Percentiles rank a stretch among this genome's conserved stretches.
phyloP scores from a whole-genome alignment of 345 rosid species.

The Alliaria petiolata region DNA sequence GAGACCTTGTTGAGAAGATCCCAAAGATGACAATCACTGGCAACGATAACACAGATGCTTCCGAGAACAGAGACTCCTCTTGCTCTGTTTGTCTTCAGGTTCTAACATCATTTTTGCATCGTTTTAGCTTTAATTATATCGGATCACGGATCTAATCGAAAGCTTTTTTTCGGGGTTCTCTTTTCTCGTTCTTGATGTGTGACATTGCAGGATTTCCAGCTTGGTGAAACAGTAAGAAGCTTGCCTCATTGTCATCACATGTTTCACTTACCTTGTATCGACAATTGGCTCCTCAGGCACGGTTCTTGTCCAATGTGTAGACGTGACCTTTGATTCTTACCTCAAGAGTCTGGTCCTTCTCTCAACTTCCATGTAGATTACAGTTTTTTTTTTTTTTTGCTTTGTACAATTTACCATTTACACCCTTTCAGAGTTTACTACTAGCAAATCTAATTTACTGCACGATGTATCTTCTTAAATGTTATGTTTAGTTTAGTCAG shows the following conservation, averaged over 20 bases:
- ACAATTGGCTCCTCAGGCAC: constrained; percentile 85
- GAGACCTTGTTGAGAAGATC: constrained; percentile 78
- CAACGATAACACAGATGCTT: constrained; percentile 59
- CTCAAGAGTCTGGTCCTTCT: background rate
- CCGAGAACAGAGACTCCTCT: constrained; percentile 70
- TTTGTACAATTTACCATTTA: background rate
- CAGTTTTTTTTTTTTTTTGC: background rate
- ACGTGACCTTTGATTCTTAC: constrained; percentile 57
- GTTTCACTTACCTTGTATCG: constrained; percentile 96
- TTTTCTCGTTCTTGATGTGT: background rate
- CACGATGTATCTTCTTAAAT: background rate
- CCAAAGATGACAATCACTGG: constrained; percentile 72
- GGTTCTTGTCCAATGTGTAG: constrained; percentile 93
- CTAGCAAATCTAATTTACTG: background rate
- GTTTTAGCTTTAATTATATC: background rate
- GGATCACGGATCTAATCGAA: background rate
- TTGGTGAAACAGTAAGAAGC: constrained; percentile 80
- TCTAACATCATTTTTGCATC: background rate
- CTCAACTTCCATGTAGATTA: constrained; percentile 13
- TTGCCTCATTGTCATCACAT: constrained; percentile 95
- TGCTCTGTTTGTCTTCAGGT: constrained; percentile 99
- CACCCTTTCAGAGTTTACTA: background rate
- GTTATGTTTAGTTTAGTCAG: constrained; percentile 10
- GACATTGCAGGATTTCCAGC: constrained; percentile 75
- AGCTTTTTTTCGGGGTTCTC: background rate